A percentile compares a stretch with the other conserved stretches of the same genome.
These are phyloP conservation scores for Chrysanthemum lavandulifolium DNA, from an alignment of 129 eudicot genomes.

Conservation along the genomic window DNA sequence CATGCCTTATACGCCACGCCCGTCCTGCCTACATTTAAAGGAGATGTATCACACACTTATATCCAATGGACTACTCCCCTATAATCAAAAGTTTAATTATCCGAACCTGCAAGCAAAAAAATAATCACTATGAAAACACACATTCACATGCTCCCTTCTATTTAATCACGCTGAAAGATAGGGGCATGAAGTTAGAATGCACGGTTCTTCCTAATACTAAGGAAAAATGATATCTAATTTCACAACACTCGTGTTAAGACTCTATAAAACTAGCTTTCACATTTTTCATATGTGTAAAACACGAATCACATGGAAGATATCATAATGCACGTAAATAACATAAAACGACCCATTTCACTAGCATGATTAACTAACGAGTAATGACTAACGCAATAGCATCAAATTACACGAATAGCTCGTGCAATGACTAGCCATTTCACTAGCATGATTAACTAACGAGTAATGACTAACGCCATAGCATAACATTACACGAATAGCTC, in stretches of 20 bases:
- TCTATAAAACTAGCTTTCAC: background rate
- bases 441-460: background rate
- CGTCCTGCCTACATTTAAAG: conserved; percentile 59
- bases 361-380: background rate
- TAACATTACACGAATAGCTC: background rate
- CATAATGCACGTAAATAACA: background rate
- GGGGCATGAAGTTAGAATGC: background rate
- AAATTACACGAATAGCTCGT: background rate
- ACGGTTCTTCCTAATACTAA: background rate
- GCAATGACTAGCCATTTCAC: background rate
- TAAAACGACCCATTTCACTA: conserved; percentile 4
- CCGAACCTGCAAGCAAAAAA: conserved; percentile 21
- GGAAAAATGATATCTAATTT: background rate
- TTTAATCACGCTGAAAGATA: too few species aligned
- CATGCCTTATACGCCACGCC: conserved; percentile 75
- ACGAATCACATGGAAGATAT: background rate
- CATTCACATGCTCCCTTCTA: too few species aligned
- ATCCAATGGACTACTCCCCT: conserved; percentile 9
- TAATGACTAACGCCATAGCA: background rate
- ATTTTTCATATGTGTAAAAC: background rate
- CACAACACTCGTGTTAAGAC: background rate
- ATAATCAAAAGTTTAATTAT: conserved; percentile 4
- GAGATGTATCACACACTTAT: conserved; percentile 40
- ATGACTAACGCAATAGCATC: background rate
- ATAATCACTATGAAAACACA: conserved; percentile 11